Base-by-base conservation (phyloP, 1,284 basidiomycete species). In the Trichosporon ovoides region DNA sequence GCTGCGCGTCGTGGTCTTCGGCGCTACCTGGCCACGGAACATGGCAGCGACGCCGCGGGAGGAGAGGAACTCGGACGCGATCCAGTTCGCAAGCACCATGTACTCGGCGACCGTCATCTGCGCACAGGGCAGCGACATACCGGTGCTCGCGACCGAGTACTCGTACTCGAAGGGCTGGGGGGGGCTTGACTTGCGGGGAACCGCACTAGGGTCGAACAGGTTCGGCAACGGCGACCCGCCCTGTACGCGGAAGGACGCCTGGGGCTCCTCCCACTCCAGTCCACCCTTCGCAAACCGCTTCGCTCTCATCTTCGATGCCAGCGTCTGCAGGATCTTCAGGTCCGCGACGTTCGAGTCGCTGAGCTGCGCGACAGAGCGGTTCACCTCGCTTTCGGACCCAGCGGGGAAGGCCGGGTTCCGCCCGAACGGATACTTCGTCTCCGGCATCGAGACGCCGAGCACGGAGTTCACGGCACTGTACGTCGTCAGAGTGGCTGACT, bases 81-180 rank as follows among this genome's bases (percentile, higher is more conserved):
- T 80, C 1, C 88, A 83, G 57, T 86, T 86, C 0, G 91, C 91
- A 11, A 88, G 71, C 66, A 93, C 87, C 89, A 95, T 95, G 68
- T 83, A 80, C 74, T 97, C 92, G 0, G 86, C 80, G 7, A 98
- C 85, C 50, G 92, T 72, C 38, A 73, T 69, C 36, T 43, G 35
- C 3, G 55, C 18, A 10, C 38, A 46, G 13, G 49, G 33, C 28
- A 40, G 37, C 7, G 33, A 6, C 46, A 3, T 59, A 54, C 0
- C 66, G 57, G 0, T 3, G 14, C 18, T 10, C 9, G 33, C 18
- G 2, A 61, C 53, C 5, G 38, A 13, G 20, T 38, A 61, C 36
- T 33, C 31, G 50, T 53, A 55, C 11, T 49, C 43, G 48, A 22
- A 24, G 6, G 46, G 3, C 6, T 13, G 31, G 6, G 48, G 33